Evolutionary conservation across 768 basidiomycete genomes (phyloP), one percentile per base, ranked within the genome.

Genomic region (Auriscalpium orientale): DNA sequence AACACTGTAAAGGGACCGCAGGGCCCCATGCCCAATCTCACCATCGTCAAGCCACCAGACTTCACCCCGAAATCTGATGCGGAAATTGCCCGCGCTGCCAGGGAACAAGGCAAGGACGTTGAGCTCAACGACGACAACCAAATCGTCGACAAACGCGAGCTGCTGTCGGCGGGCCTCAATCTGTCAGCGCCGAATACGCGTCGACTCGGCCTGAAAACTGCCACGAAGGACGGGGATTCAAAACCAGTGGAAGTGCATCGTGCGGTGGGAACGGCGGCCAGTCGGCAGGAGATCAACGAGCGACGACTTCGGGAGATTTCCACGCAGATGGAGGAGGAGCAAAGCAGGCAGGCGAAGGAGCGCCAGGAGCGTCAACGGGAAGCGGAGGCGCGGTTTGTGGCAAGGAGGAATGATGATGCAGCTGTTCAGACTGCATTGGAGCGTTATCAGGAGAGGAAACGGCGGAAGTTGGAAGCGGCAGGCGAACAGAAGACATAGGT

Each of bases 61-160:
- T 74, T 84, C 63, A 71, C 75, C 1, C 78, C 81, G 46, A 70
- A 79, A 62, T 84, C 89, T 38, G 93, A 95, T 69, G 64, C 81
- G 33, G 86, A 91, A 64, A 77, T 91, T 28, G 91, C 89, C 21
- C 79, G 70, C 46, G 63, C 79, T 46, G 91, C 92, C 15, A 76
- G 77, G 61, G 81, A 78, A 56, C 78, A 87, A 65, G 95, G 94
- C 21, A 89, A 89, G 68, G 78, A 84, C 11, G 85, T 99, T 36
- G 95, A 98, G 70, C 74, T 98, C 36, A 98, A 98, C 69, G 95
- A 98, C 69, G 95, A 98, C 64, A 95, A 94, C 64, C 91, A 95
- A 68, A 94, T 98, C 47, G 87, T 99, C 49, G 97, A 99, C 74
- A 94, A 95, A 66, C 85, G 95, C 55, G 91, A 95, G 52, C 75